Evolutionary conservation across 2,329 filamentous ascomycete species (phyloP).

Genomic region (Trichoderma sp.): DNA sequence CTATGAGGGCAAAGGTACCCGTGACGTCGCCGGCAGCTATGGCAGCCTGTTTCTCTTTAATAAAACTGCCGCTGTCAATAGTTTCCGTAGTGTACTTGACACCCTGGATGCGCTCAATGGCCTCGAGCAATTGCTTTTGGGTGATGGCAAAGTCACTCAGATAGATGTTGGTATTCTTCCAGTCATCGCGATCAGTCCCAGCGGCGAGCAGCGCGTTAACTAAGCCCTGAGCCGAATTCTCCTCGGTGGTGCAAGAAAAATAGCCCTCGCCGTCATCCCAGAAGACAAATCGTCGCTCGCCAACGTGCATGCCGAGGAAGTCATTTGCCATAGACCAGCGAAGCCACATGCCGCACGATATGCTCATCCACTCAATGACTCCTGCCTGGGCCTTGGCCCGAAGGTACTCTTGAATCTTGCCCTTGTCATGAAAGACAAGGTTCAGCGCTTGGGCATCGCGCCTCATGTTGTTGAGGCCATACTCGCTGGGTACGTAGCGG

Average conservation of each 20-base stretch:
- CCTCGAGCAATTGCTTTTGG: constrained; percentile 44
- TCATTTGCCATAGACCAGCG: constrained; percentile 27
- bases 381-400: constrained; percentile 27
- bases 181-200: constrained; percentile 34
- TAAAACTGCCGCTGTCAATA: constrained; percentile 33
- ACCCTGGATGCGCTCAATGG: constrained; percentile 52
- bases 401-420: constrained; percentile 29
- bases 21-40: constrained; percentile 30
- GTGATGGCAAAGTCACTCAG: constrained; percentile 39
- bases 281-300: constrained; percentile 11
- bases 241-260: constrained; percentile 40
- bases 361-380: constrained; percentile 27
- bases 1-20: constrained; percentile 35
- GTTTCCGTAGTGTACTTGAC: constrained; percentile 39
- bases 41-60: constrained; percentile 35
- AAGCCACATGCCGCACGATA: constrained; percentile 29
- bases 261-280: constrained; percentile 36
- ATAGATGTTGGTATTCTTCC: constrained; percentile 37
- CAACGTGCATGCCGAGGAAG: constrained; percentile 28
- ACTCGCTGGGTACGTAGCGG: constrained; percentile 56
- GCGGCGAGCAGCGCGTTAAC: constrained; percentile 31
- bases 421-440: constrained; percentile 11
- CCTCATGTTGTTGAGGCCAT: constrained; percentile 36
- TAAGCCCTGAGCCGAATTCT: constrained; percentile 38
- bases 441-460: constrained; percentile 26